Conservation (phyloP, 202 grass and related monocot species). For the Alloteropsis angusta region DNA sequence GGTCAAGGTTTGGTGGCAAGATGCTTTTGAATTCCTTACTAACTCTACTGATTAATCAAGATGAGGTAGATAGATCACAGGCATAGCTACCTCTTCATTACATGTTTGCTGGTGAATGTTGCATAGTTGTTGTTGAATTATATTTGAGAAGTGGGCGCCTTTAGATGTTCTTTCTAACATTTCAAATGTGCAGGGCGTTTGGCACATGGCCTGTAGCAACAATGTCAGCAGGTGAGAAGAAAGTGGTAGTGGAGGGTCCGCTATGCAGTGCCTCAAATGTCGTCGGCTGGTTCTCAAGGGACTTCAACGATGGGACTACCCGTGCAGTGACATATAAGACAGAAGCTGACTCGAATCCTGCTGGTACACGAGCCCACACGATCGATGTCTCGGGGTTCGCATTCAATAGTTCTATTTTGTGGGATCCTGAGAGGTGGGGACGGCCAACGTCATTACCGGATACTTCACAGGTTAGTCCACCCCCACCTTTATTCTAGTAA, state of each 20-base stretch:
- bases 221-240: constrained; percentile 50
- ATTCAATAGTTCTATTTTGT: constrained; percentile 96
- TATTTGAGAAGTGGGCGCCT: neutral
- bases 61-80: neutral
- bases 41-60: neutral
- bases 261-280: constrained; percentile 76
- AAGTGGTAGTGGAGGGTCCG: constrained; percentile 70
- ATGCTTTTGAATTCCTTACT: neutral
- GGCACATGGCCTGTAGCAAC: constrained; percentile 92
- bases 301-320: constrained; percentile 47
- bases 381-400: constrained; percentile 76
- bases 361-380: constrained; percentile 35
- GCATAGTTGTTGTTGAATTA: constrained; percentile 2
- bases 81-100: neutral
- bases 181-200: constrained; percentile 53
- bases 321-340: constrained; percentile 43
- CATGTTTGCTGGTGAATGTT: neutral
- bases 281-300: constrained; percentile 71
- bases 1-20: neutral
- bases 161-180: constrained; percentile 6
- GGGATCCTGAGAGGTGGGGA: constrained; percentile 97
- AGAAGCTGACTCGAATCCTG: constrained; percentile 28
- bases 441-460: constrained; percentile 77
- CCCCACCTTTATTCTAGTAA: neutral
- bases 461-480: constrained; percentile 83